Percentiles rank a stretch among this genome's conserved stretches.
Conservation (phyloP, 306 rosid species). For the Vigna hirtella region DNA sequence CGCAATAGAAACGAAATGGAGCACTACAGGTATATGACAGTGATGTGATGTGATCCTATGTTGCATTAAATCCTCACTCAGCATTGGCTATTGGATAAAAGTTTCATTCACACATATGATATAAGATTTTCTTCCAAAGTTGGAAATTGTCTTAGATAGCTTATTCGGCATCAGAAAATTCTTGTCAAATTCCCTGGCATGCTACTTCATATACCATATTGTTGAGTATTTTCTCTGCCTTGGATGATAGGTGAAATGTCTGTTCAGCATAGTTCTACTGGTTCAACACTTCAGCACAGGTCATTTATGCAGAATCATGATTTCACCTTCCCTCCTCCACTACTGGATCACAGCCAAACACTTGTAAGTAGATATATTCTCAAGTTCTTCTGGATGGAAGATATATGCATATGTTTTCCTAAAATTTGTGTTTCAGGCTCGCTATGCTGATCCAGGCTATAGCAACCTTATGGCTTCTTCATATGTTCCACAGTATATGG, state of each 20-base stretch:
- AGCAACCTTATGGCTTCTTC: slow-evolving; percentile 53
- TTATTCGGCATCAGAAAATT: neutral
- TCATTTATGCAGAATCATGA: slow-evolving; percentile 50
- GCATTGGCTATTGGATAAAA: slow-evolving; percentile 1
- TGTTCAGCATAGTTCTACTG: slow-evolving; percentile 45
- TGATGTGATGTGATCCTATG: neutral
- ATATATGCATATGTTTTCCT: slow-evolving; percentile 37
- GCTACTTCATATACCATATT: slow-evolving; percentile 20
- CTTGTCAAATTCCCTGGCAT: neutral
- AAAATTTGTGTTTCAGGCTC: slow-evolving; percentile 59
- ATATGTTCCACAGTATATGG: slow-evolving; percentile 57
- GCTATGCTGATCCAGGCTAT: slow-evolving; percentile 54
- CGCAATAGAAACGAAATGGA: neutral
- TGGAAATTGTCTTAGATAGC: slow-evolving; percentile 15
- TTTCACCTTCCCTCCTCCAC: slow-evolving; percentile 52
- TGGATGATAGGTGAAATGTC: slow-evolving; percentile 32
- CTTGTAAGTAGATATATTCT: slow-evolving; percentile 58
- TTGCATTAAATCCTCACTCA: neutral
- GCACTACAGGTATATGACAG: neutral
- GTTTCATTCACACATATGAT: neutral
- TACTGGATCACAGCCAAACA: slow-evolving; percentile 50
- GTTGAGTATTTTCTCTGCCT: neutral
- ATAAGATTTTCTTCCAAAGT: slow-evolving; percentile 3
- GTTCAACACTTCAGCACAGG: slow-evolving; percentile 47
- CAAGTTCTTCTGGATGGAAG: slow-evolving; percentile 35